Conservation (phyloP, 2,329 filamentous ascomycete genomes). For the Neoscytalidium dimidiatum region DNA sequence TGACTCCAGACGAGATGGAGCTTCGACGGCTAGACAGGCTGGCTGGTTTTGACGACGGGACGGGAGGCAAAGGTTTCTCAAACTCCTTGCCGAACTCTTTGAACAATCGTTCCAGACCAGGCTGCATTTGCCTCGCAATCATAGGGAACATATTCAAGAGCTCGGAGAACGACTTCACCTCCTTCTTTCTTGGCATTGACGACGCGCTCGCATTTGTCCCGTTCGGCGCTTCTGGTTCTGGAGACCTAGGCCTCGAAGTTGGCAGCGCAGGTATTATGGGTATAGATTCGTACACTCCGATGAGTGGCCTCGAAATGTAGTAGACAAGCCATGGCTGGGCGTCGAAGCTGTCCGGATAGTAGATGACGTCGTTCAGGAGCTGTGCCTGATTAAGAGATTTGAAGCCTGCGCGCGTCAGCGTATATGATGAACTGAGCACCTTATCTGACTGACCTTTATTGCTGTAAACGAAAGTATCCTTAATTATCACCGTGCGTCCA, state of each 20-base stretch:
- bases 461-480: conserved; percentile 89
- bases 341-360: conserved; percentile 87
- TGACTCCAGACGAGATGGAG: conserved; percentile 39
- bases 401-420: conserved; percentile 64
- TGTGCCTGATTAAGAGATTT: conserved; percentile 88
- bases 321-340: conserved; percentile 94
- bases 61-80: conserved; percentile 79
- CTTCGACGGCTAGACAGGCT: conserved; percentile 36
- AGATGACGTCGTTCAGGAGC: conserved; percentile 78
- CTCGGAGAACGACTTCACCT: conserved; percentile 87
- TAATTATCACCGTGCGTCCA: conserved; percentile 88
- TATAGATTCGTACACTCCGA: conserved; percentile 78
- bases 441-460: conserved; percentile 73
- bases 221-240: conserved; percentile 29
- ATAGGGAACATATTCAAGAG: conserved; percentile 89
- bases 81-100: conserved; percentile 85
- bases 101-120: conserved; percentile 84
- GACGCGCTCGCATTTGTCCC: conserved; percentile 29
- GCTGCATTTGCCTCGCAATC: conserved; percentile 95
- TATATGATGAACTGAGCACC: conserved; percentile 20
- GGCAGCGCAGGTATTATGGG: conserved; percentile 69
- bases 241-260: conserved; percentile 34
- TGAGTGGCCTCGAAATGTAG: conserved; percentile 86
- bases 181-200: conserved; percentile 72
- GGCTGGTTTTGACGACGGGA: conserved; percentile 49